Base-by-base conservation (phyloP, 345 rosid species). In the Dipteronia sinensis region DNA sequence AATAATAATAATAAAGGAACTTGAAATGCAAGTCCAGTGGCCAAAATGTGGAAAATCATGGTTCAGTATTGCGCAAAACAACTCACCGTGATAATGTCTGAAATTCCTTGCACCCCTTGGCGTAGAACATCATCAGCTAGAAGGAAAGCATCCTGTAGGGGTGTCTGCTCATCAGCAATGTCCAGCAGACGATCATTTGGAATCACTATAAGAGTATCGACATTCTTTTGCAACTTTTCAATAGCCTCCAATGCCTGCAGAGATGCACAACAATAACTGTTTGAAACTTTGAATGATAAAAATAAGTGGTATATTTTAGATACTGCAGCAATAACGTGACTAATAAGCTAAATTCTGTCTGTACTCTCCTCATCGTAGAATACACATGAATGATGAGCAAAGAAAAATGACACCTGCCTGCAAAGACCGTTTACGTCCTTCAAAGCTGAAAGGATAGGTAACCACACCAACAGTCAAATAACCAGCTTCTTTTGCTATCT, bases 31-130 rank as follows among this genome's bases (percentile, higher is more conserved):
- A 20, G 63, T 23, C 25, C 34, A 76, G 46, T 3, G 40, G 16
- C 56, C 42, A 44, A 71, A 72, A 16, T 4, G 23, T 1, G 47
- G 44, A 12, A 46, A 72, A 73, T 42, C 7, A 11, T 23, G 63
- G 23, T 22, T 20, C n/a, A 77, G 46, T 15, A 19, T 31, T 68
- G 10, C 19, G 20, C 53, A 1, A 65, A 72, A 71, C 56, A 46
- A 87, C 95, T 82, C 77, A 95, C 99, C 56, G 96, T 95, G 75
- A 95, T 95, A 74, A 95, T 95, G 85, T 95, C 99, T 7, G 98
- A 93, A 75, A 95, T 95, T 85, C 99, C 99, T 85, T 95, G 99
- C 61, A 95, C 99, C n/a, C 99, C 99, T 86, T 95, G 99, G 70
- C 97, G 95, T 73, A 95, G 83, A 76, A 95, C 99, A 85, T 95